These are phyloP conservation scores for Thymus quinquecostatus DNA, from an alignment of 257 asterid species.

Conservation along the genomic window DNA sequence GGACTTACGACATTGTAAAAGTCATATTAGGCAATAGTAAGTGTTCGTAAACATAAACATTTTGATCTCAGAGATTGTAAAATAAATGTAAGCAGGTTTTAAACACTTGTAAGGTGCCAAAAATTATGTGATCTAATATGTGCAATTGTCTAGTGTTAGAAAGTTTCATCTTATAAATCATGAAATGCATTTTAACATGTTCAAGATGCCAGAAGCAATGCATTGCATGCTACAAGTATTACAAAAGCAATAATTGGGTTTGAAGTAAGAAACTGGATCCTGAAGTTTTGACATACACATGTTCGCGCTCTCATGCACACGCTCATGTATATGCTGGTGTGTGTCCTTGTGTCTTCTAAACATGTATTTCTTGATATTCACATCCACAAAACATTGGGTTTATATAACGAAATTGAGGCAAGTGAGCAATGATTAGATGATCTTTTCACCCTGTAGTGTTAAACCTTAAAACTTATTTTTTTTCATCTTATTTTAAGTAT, in stretches of 20 bases:
- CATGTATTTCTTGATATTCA: not conserved
- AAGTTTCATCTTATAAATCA: no score
- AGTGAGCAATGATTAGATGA: not conserved
- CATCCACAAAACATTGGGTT: slow-evolving; percentile 2
- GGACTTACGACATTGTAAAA: not conserved
- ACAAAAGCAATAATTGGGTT: not conserved
- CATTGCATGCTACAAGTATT: not conserved
- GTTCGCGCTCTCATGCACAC: no score
- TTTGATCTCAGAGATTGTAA: not conserved
- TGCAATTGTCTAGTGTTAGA: no score
- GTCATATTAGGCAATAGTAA: not conserved
- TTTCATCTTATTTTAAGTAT: not conserved
- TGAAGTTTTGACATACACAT: not conserved
- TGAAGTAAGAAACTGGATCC: not conserved
- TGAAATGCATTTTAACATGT: no score
- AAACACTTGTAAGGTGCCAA: not conserved
- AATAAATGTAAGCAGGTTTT: not conserved
- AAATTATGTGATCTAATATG: no score
- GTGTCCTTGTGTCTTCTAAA: not conserved
- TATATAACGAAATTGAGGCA: not conserved
- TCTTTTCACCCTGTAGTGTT: no score
- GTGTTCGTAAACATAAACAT: not conserved
- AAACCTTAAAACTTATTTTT: no score
- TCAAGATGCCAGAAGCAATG: not conserved
- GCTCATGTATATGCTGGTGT: no score